A percentile compares a stretch with the other conserved stretches of the same genome.
Evolutionary conservation across 306 rosid species (phyloP).

Genomic region (Vicia sativa): DNA sequence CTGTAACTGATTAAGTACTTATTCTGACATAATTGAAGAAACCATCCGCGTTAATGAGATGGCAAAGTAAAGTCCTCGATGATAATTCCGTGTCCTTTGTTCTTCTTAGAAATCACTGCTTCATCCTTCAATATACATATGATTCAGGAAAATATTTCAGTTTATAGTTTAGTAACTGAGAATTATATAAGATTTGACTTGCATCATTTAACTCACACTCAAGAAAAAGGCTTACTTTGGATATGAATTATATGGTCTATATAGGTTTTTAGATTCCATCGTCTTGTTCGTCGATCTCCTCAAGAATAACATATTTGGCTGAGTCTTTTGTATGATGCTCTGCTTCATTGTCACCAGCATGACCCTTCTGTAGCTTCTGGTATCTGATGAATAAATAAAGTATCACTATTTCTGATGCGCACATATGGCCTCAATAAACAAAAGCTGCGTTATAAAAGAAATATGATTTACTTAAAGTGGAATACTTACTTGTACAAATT

Average conservation of each 20-base stretch:
- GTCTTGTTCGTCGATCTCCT: slow-evolving; percentile 77
- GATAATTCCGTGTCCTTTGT: slow-evolving; percentile 20
- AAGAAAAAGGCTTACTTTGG: slow-evolving; percentile 45
- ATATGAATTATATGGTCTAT: slow-evolving; percentile 20
- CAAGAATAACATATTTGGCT: slow-evolving; percentile 90
- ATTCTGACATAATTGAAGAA: slow-evolving; percentile 25
- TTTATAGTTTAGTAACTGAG: slow-evolving; percentile 3
- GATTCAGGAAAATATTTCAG: slow-evolving; percentile 31
- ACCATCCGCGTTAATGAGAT: slow-evolving; percentile 3
- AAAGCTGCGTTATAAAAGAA: no score
- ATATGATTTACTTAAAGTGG: no score
- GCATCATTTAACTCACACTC: slow-evolving; percentile 3
- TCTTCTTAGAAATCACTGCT: slow-evolving; percentile 28
- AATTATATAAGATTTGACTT: slow-evolving; percentile 27
- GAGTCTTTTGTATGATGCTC: slow-evolving; percentile 47
- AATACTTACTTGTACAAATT: slow-evolving; percentile 99
- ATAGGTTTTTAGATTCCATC: slow-evolving; percentile 46
- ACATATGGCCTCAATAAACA: neutral
- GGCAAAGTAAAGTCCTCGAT: slow-evolving; percentile 10
- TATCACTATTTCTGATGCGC: neutral
- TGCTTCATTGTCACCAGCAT: slow-evolving; percentile 43
- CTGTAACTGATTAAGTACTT: slow-evolving; percentile 24
- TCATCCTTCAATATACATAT: slow-evolving; percentile 12
- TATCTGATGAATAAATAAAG: slow-evolving; percentile 59
- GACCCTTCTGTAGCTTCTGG: slow-evolving; percentile 65